Evolutionary conservation across 2,329 filamentous ascomycete genomes (phyloP).

Genomic region (Mycogone perniciosa): DNA sequence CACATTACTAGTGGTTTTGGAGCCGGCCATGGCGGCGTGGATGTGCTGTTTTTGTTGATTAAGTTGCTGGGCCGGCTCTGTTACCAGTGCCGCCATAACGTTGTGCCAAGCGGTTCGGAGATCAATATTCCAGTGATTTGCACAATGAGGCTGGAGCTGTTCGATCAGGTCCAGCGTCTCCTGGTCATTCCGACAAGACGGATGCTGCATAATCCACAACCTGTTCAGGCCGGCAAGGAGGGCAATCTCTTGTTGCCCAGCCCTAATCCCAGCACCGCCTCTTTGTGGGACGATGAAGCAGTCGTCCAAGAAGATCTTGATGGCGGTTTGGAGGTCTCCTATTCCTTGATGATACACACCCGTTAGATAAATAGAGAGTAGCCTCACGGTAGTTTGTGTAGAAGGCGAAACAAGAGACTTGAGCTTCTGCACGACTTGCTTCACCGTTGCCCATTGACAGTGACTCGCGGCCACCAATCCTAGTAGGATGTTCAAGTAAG

Average conservation of each 20-base stretch:
- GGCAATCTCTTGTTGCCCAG: constrained; percentile 56
- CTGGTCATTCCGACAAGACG: constrained; percentile 48
- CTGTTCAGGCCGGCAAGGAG: constrained; percentile 63
- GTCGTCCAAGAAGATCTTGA: constrained; percentile 58
- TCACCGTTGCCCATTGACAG: constrained; percentile 63
- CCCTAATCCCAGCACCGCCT: constrained; percentile 32
- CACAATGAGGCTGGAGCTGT: constrained; percentile 60
- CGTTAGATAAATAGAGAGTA: constrained; percentile 63
- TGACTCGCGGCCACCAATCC: constrained; percentile 64
- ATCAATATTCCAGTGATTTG: constrained; percentile 63
- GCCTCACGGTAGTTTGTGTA: constrained; percentile 34
- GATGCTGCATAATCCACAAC: constrained; percentile 65
- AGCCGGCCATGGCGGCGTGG: constrained; percentile 62
- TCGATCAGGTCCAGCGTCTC: constrained; percentile 57
- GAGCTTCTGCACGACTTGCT: constrained; percentile 49
- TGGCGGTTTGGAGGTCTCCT: constrained; percentile 63
- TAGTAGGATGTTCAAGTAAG: constrained; percentile 64
- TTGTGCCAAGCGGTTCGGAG: constrained; percentile 74
- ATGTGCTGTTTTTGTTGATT: constrained; percentile 75
- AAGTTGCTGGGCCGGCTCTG: constrained; percentile 58
- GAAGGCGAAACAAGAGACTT: constrained; percentile 36
- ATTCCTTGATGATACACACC: constrained; percentile 72
- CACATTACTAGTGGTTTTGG: constrained; percentile 64
- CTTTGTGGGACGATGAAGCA: constrained; percentile 44
- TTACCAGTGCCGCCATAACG: constrained; percentile 60